phyloP scores from a whole-genome alignment of 1,284 basidiomycete species.

The Pseudozyma flocculosa region DNA sequence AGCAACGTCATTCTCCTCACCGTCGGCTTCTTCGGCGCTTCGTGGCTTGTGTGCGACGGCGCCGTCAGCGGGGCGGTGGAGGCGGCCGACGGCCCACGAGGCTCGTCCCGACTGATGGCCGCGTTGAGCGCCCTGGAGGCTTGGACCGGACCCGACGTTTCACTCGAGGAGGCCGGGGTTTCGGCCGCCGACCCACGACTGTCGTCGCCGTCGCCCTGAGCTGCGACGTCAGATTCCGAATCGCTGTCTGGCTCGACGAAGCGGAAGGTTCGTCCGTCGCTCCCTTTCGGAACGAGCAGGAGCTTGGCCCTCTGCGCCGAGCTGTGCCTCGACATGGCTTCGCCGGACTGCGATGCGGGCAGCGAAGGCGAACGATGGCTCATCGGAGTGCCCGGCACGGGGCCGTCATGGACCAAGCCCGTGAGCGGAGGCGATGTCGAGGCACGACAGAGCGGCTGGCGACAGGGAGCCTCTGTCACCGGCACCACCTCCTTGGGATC shows the following conservation, averaged over 20 bases:
- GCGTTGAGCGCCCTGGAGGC: neutral
- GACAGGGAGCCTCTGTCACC: too few relatives aligned
- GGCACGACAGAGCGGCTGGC: neutral
- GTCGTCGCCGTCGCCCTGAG: neutral
- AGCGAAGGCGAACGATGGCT: neutral
- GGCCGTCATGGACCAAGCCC: too few relatives aligned
- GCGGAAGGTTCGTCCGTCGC: conserved; percentile 25
- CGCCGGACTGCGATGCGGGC: neutral
- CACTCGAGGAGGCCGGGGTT: neutral
- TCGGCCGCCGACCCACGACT: too few relatives aligned
- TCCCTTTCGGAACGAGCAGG: conserved; percentile 18
- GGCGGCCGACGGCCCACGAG: too few relatives aligned
- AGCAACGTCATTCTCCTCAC: neutral
- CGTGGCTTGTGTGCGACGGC: too few relatives aligned
- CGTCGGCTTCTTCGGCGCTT: neutral
- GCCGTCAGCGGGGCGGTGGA: too few relatives aligned
- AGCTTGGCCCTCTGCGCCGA: conserved; percentile 11
- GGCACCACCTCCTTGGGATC: neutral
- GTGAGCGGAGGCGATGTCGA: neutral
- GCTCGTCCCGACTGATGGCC: neutral
- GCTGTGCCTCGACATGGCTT: neutral
- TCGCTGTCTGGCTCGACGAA: conserved; percentile 22
- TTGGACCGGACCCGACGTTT: neutral
- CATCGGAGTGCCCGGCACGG: neutral
- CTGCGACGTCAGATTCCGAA: conserved; percentile 2